Evolutionary conservation across 2,329 filamentous ascomycete species (phyloP).

Genomic region (Nemania diffusa): DNA sequence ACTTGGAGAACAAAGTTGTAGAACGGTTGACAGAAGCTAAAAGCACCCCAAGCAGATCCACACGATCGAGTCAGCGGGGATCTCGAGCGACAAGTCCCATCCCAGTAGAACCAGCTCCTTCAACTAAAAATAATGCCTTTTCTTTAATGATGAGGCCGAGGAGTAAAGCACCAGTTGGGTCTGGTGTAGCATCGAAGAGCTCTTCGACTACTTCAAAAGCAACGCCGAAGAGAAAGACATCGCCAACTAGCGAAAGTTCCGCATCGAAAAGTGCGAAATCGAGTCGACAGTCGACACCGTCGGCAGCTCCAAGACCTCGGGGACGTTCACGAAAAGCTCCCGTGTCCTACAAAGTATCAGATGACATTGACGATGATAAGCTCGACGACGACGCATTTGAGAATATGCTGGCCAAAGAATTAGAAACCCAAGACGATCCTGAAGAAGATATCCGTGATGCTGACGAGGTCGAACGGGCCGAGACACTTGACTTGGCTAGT

Average conservation of each 20-base stretch:
- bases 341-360: conserved; percentile 63
- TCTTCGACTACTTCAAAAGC: conserved; percentile 37
- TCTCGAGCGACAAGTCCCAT: conserved; percentile 54
- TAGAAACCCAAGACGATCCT: conserved; percentile 56
- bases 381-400: conserved; percentile 89
- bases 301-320: conserved; percentile 58
- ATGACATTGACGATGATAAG: conserved; percentile 68
- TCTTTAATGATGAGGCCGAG: conserved; percentile 63
- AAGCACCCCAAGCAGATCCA: conserved; percentile 56
- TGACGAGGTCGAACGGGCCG: conserved; percentile 72
- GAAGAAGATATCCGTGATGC: conserved; percentile 54
- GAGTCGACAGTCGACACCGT: conserved; percentile 79
- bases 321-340: conserved; percentile 61
- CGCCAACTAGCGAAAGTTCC: conserved; percentile 48
- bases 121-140: conserved; percentile 59
- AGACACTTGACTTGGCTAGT: conserved; percentile 81
- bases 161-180: conserved; percentile 37
- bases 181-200: conserved; percentile 39
- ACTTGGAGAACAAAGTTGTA: conserved; percentile 81
- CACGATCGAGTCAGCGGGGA: conserved; percentile 50
- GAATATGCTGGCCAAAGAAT: conserved; percentile 74
- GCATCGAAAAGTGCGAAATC: conserved; percentile 77
- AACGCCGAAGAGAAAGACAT: conserved; percentile 51
- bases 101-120: conserved; percentile 37
- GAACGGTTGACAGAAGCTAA: conserved; percentile 68